These are phyloP conservation scores for Pseudozyma thailandica DNA, from an alignment of 1,284 basidiomycete genomes.

Conservation along the genomic window DNA sequence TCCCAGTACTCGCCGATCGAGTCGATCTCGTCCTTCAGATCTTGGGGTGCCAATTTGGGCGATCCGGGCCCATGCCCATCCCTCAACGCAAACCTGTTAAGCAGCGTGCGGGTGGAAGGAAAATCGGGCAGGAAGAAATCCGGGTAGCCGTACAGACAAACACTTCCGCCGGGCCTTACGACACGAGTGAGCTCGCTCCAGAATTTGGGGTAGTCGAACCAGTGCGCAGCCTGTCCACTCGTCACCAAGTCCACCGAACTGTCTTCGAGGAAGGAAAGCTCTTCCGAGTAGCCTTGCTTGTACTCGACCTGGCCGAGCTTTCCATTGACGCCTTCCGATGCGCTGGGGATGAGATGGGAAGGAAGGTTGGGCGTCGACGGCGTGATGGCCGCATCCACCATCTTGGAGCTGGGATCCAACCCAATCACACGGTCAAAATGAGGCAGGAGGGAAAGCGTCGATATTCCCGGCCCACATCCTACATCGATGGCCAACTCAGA, in stretches of 20 bases:
- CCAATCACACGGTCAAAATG: conserved; percentile 76
- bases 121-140: conserved; percentile 78
- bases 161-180: conserved; percentile 76
- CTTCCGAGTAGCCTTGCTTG: conserved; percentile 73
- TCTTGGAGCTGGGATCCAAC: conserved; percentile 78
- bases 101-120: conserved; percentile 74
- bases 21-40: conserved; percentile 37
- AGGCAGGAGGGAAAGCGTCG: conserved; percentile 74
- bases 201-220: conserved; percentile 80
- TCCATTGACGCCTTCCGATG: conserved; percentile 66
- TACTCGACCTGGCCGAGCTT: conserved; percentile 66
- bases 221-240: conserved; percentile 84
- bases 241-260: conserved; percentile 79
- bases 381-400: conserved; percentile 76
- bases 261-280: conserved; percentile 73
- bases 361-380: conserved; percentile 57
- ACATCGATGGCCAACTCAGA: conserved; percentile 73
- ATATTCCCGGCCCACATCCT: conserved; percentile 82
- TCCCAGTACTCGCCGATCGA: conserved; percentile 81
- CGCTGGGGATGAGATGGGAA: conserved; percentile 6
- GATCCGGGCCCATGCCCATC: conserved; percentile 12
- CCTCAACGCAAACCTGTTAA: conserved; percentile 74
- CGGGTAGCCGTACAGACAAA: conserved; percentile 83
- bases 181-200: conserved; percentile 79
- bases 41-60: not conserved